These are phyloP conservation scores for Phylloporus arenicola DNA, from an alignment of 768 basidiomycete genomes.

Conservation along the genomic window DNA sequence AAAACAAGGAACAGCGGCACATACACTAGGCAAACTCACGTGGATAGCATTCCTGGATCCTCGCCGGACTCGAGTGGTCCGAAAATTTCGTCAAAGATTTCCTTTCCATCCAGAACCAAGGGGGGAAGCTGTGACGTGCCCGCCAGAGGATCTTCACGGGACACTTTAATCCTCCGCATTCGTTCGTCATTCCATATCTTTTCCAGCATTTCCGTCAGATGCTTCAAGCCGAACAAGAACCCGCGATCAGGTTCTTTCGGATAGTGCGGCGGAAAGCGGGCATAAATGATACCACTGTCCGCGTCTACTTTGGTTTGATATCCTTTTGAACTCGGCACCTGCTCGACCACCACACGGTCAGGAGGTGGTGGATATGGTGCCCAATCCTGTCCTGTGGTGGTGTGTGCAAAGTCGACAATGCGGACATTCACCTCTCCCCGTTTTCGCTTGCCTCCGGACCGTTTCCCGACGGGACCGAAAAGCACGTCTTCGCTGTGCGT, in stretches of 20 bases:
- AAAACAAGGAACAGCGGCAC: neutral
- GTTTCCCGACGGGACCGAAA: slow-evolving; percentile 58
- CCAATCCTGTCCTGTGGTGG: slow-evolving; percentile 94
- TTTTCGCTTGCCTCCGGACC: slow-evolving; percentile 60
- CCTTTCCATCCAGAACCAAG: slow-evolving; percentile 66
- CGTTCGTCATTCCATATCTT: slow-evolving; percentile 87
- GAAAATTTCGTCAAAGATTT: slow-evolving; percentile 76
- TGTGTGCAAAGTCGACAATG: slow-evolving; percentile 98
- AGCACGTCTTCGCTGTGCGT: slow-evolving; percentile 79
- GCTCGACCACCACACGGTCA: slow-evolving; percentile 35
- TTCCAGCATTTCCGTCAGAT: slow-evolving; percentile 68
- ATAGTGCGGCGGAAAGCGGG: slow-evolving; percentile 91
- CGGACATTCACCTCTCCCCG: slow-evolving; percentile 93
- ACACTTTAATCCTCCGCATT: slow-evolving; percentile 57
- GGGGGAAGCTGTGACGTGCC: slow-evolving; percentile 53
- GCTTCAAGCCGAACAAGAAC: slow-evolving; percentile 88
- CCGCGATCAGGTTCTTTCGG: slow-evolving; percentile 88
- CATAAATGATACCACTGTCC: slow-evolving; percentile 77
- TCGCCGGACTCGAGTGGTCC: slow-evolving; percentile 42
- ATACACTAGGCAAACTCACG: slow-evolving; percentile 32
- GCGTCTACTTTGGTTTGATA: slow-evolving; percentile 81
- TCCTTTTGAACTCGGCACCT: slow-evolving; percentile 59
- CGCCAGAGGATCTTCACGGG: slow-evolving; percentile 50
- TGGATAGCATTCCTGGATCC: slow-evolving; percentile 74
- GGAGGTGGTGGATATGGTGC: slow-evolving; percentile 52